Evolutionary conservation across 805 yeast genomes (phyloP).

Genomic region (Kodamaea kaohsiungensis): DNA sequence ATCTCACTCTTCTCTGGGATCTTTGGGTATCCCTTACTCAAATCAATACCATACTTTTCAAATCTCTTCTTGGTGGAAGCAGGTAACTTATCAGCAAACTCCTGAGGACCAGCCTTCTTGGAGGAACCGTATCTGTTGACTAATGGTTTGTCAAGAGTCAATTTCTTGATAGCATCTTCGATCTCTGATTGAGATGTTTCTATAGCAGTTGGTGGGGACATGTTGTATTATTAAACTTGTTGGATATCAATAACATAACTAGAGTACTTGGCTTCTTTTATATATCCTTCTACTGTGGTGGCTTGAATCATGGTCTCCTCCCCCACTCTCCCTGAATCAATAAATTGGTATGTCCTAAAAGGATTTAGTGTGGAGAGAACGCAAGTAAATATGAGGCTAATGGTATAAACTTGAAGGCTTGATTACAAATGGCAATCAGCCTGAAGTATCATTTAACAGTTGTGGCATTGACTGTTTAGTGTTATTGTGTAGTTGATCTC

Average conservation of each 20-base stretch:
- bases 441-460: background rate
- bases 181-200: conserved; percentile 3
- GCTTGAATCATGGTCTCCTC: background rate
- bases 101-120: conserved; percentile 7
- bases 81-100: conserved; percentile 20
- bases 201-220: conserved; percentile 9
- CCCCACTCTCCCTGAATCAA: background rate
- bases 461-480: background rate
- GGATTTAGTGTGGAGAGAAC: background rate
- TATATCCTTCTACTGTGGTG: background rate
- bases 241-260: background rate
- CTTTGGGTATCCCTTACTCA: conserved; percentile 41
- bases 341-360: too few relatives aligned
- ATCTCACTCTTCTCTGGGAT: conserved; percentile 33
- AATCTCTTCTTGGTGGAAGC: conserved; percentile 27
- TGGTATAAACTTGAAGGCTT: background rate
- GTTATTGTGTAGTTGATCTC: background rate
- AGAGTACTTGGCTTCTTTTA: background rate
- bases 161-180: conserved; percentile 9
- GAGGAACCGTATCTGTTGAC: background rate
- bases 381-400: background rate
- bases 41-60: conserved; percentile 35
- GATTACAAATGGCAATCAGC: background rate
- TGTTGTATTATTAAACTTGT: background rate
- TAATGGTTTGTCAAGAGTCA: conserved; percentile 8